Evolutionary conservation across 352 stramenopile genomes (phyloP), one percentile per base, ranked within the genome.

Genomic region (Phytophthora sp.): DNA sequence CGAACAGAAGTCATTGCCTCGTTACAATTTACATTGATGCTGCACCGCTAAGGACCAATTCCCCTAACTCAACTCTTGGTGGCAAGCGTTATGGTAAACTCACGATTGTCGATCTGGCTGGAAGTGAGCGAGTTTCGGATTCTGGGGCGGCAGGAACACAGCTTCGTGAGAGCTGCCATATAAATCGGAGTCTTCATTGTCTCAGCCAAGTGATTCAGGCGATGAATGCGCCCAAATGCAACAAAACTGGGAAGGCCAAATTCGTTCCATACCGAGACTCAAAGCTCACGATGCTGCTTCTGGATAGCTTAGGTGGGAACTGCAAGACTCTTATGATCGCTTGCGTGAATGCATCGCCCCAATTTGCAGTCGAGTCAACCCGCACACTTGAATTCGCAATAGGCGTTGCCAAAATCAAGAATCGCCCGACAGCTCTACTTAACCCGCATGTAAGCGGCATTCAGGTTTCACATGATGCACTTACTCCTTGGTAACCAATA

Each of bases 11-110:
- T 57, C 84, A 93, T 63, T 93, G 82, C 30, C 64, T 93, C 33
- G 75, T 93, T 38, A 93, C 84, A 42, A 88, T 93, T 53, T 93
- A 93, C 56, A 90, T 91, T 41, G 84, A 93, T 51, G 77, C 80
- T 4, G 60, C 57, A 11, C 82, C 82, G 4, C 15, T 82, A 9
- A 71, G 44, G 20, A 42, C 68, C 31, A 20, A 50, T 26, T 46
- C 60, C 26, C 39, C 50, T 1, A 33, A 65, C 13, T 36, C 63
- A 1, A 11, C 9, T 26, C 42, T 63, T 9, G 58, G 39, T n/a
- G 62, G 72, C 1, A 87, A 88, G 39, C 84, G 78, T 31, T 91
- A 91, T 52, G 82, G 84, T 47, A 91, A 91, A 57, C 69, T 93
- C 33, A 91, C 82, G 8, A 82, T 93, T 35, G 84, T 93, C 9